Percentiles rank a stretch among this genome's conserved stretches.
phyloP scores from a whole-genome alignment of 192 early-diverging fungal genomes.

The Lunasporangiospora selenospora region DNA sequence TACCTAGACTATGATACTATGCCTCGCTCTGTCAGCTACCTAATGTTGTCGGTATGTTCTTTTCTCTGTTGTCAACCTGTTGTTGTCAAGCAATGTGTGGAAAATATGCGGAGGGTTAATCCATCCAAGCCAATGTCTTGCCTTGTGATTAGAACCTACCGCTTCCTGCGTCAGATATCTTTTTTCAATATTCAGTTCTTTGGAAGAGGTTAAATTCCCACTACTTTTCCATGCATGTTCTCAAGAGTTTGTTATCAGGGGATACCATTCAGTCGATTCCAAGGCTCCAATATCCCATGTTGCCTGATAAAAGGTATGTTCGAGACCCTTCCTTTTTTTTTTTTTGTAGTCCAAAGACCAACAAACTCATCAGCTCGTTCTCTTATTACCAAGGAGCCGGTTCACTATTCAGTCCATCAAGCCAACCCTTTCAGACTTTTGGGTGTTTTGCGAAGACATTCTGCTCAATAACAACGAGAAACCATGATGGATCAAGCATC shows the following conservation, averaged over 20 bases:
- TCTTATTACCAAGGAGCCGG: conserved; percentile 6
- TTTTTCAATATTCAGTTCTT: conserved; percentile 92
- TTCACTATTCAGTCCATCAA: conserved; percentile 32
- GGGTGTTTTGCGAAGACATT: conserved; percentile 37
- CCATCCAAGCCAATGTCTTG: conserved; percentile 29
- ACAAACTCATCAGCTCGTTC: background rate
- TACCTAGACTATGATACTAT: conserved; percentile 11
- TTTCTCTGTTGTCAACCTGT: background rate
- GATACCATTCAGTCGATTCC: conserved; percentile 83
- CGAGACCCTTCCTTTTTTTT: background rate
- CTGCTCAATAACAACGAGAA: no score
- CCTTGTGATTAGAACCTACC: conserved; percentile 64
- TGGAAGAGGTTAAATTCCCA: conserved; percentile 78
- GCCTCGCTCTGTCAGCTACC: conserved; percentile 42
- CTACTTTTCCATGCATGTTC: conserved; percentile 79
- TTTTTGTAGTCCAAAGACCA: background rate
- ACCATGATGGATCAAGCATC: conserved; percentile 23
- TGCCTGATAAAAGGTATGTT: conserved; percentile 66
- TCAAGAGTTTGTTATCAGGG: conserved; percentile 80
- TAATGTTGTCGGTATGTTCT: conserved; percentile 41
- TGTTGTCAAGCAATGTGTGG: no score
- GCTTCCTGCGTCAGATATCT: conserved; percentile 75
- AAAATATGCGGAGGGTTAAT: conserved; percentile 12
- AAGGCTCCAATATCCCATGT: conserved; percentile 80
- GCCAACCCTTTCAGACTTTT: conserved; percentile 21